Conservation (phyloP, 2,329 filamentous ascomycete species). For the Fusarium mangiferae region DNA sequence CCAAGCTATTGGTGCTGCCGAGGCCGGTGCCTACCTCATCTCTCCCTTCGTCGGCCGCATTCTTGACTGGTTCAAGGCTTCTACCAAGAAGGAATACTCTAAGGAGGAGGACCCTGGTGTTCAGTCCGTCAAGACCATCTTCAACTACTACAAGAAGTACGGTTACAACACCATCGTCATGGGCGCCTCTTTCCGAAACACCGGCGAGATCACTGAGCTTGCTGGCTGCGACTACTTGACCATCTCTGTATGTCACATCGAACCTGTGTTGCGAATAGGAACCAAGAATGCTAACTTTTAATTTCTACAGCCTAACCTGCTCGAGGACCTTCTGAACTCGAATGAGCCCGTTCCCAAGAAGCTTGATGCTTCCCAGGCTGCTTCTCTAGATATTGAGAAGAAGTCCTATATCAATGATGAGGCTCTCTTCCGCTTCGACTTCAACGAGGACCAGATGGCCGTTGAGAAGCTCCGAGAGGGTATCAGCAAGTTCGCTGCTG, state of each 20-base stretch:
- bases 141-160: conserved; percentile 99
- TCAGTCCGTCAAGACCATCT: conserved; percentile 91
- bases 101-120: conserved; percentile 96
- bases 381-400: conserved; percentile 81
- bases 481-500: conserved; percentile 99
- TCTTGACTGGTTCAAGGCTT: conserved; percentile 99
- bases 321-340: conserved; percentile 94
- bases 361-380: conserved; percentile 77
- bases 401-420: conserved; percentile 92
- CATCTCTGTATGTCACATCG: conserved; percentile 78
- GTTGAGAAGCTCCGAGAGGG: conserved; percentile 99
- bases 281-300: conserved; percentile 28
- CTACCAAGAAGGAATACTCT: conserved; percentile 91
- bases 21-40: conserved; percentile 96
- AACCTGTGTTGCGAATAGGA: not conserved
- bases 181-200: conserved; percentile 98
- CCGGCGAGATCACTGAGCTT: conserved; percentile 96
- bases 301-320: conserved; percentile 77
- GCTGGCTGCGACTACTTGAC: conserved; percentile 99
- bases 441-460: conserved; percentile 99
- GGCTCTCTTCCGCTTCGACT: conserved; percentile 93
- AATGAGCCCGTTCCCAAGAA: conserved; percentile 86
- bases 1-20: conserved; percentile 95
- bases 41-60: conserved; percentile 99
- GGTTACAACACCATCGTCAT: conserved; percentile 99